A percentile compares a stretch with the other conserved stretches of the same genome.
These are phyloP conservation scores for Cercophora samala DNA, from an alignment of 495 filamentous ascomycete species.

Conservation along the genomic window DNA sequence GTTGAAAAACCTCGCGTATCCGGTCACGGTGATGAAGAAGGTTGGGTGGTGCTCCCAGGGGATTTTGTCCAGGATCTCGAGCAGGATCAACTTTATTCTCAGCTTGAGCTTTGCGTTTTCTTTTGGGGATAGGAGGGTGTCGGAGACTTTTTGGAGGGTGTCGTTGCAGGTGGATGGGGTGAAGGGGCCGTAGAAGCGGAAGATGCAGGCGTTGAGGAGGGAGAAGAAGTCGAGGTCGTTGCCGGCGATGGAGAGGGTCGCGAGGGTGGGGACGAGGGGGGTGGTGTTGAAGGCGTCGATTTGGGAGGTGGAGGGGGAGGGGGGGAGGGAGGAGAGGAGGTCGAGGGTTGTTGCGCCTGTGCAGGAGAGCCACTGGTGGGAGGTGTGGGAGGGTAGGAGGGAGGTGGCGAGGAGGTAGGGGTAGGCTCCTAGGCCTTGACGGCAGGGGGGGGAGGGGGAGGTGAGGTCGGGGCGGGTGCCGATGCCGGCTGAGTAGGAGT, in stretches of 20 bases:
- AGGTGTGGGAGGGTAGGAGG: conserved; percentile 23
- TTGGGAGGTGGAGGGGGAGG: conserved; percentile 30
- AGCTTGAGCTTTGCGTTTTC: conserved; percentile 33
- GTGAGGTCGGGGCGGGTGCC: conserved; percentile 37
- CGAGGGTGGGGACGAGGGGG: conserved; percentile 32
- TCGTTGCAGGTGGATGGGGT: conserved; percentile 40
- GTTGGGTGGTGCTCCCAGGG: conserved; percentile 37
- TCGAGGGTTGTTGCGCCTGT: conserved; percentile 38
- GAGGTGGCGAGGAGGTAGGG: conserved; percentile 36
- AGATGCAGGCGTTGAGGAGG: conserved; percentile 48
- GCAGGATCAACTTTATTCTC: conserved; percentile 34
- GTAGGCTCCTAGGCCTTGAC: conserved; percentile 39
- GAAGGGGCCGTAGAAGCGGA: conserved; percentile 43
- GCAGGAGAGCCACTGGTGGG: conserved; percentile 41
- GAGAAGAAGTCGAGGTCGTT: conserved; percentile 52
- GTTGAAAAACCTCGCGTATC: conserved; percentile 51
- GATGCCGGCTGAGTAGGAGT: conserved; percentile 50
- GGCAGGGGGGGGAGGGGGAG: conserved; percentile 37
- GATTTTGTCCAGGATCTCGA: conserved; percentile 40
- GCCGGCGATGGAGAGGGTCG: conserved; percentile 45
- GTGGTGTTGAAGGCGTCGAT: conserved; percentile 35
- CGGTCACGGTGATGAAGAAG: conserved; percentile 43
- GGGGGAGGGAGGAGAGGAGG: conserved; percentile 27
- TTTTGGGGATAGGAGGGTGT: not conserved
- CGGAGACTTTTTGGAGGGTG: conserved; percentile 23